phyloP scores from a whole-genome alignment of 441 rosid genomes.

The Biscutella laevigata region DNA sequence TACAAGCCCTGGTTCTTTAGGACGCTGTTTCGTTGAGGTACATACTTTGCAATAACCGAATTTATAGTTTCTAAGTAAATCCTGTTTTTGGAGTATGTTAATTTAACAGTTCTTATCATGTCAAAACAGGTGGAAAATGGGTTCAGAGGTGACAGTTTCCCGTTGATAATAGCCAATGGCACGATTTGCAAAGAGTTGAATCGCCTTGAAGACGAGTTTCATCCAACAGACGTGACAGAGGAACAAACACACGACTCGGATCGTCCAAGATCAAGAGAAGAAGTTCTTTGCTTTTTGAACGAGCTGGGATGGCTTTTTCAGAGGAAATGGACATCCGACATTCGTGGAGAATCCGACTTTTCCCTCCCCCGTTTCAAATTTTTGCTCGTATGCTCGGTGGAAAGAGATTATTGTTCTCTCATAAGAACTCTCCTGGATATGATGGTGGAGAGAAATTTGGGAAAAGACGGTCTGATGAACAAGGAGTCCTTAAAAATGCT shows the following conservation, averaged over 20 bases:
- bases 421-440: constrained; percentile 49
- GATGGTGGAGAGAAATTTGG: constrained; percentile 47
- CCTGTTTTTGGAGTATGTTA: constrained; percentile 6
- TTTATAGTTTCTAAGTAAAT: neutral
- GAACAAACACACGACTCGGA: constrained; percentile 33
- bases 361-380: constrained; percentile 58
- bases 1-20: constrained; percentile 26
- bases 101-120: neutral
- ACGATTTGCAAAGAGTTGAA: constrained; percentile 69
- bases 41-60: constrained; percentile 8
- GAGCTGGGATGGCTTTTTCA: constrained; percentile 94
- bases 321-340: constrained; percentile 29
- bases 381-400: constrained; percentile 59
- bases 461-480: constrained; percentile 31
- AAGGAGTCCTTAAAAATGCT: constrained; percentile 43
- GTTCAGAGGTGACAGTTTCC: constrained; percentile 72
- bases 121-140: constrained; percentile 71
- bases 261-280: constrained; percentile 48
- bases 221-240: constrained; percentile 31
- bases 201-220: constrained; percentile 58
- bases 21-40: constrained; percentile 85
- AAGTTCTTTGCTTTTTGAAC: constrained; percentile 59
- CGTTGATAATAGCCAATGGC: constrained; percentile 71
- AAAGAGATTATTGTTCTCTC: constrained; percentile 58
- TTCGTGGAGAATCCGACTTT: constrained; percentile 30